These are phyloP conservation scores for Penicillium pulvis DNA, from an alignment of 495 filamentous ascomycete genomes.

Conservation along the genomic window DNA sequence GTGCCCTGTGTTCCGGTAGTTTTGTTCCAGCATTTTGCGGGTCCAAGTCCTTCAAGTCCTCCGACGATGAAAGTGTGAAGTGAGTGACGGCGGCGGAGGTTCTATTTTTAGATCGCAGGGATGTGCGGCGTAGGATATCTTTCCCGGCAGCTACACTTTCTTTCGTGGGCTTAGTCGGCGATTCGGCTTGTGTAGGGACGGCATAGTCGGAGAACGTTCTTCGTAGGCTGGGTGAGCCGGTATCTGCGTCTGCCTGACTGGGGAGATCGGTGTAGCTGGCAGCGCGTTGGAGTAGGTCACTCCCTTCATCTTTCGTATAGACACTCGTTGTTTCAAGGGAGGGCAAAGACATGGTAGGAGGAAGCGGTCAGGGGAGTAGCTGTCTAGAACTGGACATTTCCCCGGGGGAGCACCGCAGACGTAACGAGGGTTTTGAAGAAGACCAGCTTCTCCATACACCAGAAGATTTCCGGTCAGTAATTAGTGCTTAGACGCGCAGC, in stretches of 20 bases:
- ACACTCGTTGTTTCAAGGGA: conserved; percentile 26
- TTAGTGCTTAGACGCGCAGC: conserved; percentile 29
- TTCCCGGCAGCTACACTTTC: conserved; percentile 49
- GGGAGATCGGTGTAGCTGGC: conserved; percentile 49
- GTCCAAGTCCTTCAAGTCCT: conserved; percentile 37
- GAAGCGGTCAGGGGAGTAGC: conserved; percentile 14
- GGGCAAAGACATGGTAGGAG: conserved; percentile 39
- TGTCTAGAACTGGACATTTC: conserved; percentile 34
- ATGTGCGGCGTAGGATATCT: conserved; percentile 48
- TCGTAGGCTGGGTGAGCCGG: conserved; percentile 34
- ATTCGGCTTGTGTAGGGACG: conserved; percentile 34
- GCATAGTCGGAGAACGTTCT: conserved; percentile 49
- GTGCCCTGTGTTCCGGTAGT: conserved; percentile 37
- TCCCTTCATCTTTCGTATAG: conserved; percentile 30
- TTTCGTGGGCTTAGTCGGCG: conserved; percentile 47
- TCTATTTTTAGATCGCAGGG: conserved; percentile 43
- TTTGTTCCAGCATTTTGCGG: conserved; percentile 20
- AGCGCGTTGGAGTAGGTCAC: conserved; percentile 35
- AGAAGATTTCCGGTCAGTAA: conserved; percentile 11
- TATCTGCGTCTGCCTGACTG: conserved; percentile 25
- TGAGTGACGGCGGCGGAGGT: conserved; percentile 38
- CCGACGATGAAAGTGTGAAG: conserved; percentile 39
- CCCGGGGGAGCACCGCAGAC: conserved; percentile 25
- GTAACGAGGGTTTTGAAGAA: conserved; percentile 34
- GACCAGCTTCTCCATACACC: conserved; percentile 49